These are phyloP conservation scores for Rhodamnia rubescens DNA, from an alignment of 345 rosid genomes.

Conservation along the genomic window DNA sequence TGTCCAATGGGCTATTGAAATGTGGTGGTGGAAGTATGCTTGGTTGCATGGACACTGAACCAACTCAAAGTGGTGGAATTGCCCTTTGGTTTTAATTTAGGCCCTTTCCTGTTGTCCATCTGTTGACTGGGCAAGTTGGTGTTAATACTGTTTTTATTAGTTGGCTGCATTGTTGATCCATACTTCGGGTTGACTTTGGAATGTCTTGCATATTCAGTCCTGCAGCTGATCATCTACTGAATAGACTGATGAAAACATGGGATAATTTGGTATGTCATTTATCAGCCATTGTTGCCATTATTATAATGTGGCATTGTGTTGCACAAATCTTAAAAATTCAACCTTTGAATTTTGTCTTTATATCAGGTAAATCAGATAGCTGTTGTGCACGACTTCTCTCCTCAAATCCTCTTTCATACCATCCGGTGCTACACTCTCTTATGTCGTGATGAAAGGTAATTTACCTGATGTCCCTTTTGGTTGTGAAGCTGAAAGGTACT, in stretches of 20 bases:
- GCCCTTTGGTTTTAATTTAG: neutral
- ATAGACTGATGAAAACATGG: neutral
- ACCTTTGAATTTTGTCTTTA: neutral
- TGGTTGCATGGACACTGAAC: neutral
- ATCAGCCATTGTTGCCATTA: neutral
- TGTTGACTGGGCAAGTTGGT: neutral
- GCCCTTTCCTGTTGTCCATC: neutral
- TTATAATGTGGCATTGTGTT: neutral
- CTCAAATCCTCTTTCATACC: slow-evolving; percentile 2
- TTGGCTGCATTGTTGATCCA: slow-evolving; percentile 1
- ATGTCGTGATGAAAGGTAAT: slow-evolving; percentile 1
- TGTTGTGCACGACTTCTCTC: neutral
- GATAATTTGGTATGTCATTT: neutral
- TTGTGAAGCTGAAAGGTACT: neutral
- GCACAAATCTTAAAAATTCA: neutral
- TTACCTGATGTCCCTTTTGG: neutral
- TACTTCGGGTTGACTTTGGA: neutral
- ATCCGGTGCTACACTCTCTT: slow-evolving; percentile 1
- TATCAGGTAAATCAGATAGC: neutral
- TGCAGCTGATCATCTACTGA: neutral
- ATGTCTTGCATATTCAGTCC: neutral
- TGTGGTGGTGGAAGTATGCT: neutral
- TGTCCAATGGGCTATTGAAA: neutral
- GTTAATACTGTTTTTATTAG: neutral
- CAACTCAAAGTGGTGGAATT: neutral